Base-by-base conservation (phyloP, 208 protist genomes). In the Wallacemonas rigidus region DNA sequence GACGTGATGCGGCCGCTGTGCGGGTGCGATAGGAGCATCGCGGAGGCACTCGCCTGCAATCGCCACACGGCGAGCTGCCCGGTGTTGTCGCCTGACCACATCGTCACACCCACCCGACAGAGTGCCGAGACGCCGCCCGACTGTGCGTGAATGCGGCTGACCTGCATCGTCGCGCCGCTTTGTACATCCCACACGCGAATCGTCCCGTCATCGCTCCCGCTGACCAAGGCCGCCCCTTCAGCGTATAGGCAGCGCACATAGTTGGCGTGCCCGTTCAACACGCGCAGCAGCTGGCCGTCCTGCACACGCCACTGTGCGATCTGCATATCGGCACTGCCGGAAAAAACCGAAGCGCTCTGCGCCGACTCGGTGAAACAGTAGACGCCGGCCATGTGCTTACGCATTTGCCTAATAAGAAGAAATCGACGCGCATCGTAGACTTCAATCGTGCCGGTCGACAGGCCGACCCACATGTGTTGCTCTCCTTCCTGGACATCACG, bases 221-320 rank as follows among this genome's bases (percentile, higher is more conserved):
- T 94, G 55, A 97, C 76, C 35, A 97, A 76, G 11, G 85, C 81
- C 36, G 76, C 80, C 14, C 90, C 86, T 79, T 95, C 89, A 4
- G 84, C 86, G 75, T 92, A 91, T 43, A 97, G 82, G 69, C 88
- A 95, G 48, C 92, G 92, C 1, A 97, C 88, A 67, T 93, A 94
- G 75, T 92, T 94, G 35, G 67, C 71, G 77, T 97, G 92, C 0
- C 90, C 90, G 9, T 76, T 86, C 50, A 95, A 36, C 47, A 92
- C 77, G 3, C 92, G 88, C 71, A 95, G 74, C 50, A 94, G 68
- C 44, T 75, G 85, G 15, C 84, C 86, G 60, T 87, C 81, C 17
- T 51, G 54, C 36, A 83, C 77, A 12, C 82, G 67, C 92, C 92
- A 97, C 74, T 95, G 86, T 1, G 85, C 86, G 69, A 95, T 94